Base-by-base conservation (phyloP, 495 filamentous ascomycete genomes). In the Xanthoparmelia taractica region DNA sequence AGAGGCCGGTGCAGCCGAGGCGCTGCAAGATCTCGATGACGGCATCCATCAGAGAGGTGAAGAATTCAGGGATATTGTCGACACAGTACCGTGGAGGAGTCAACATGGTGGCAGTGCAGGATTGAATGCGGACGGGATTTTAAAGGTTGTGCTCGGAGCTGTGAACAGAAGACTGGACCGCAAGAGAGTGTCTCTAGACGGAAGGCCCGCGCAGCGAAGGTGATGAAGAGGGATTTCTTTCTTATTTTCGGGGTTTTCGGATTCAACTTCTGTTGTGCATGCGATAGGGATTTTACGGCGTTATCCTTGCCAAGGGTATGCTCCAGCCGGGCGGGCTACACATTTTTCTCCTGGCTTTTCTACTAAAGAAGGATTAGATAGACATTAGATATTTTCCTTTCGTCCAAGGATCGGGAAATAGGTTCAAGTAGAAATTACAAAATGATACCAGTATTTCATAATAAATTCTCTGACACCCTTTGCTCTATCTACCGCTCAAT, bases 41-140 rank as follows among this genome's bases (percentile, higher is more conserved):
- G 82, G 81, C 23, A 73, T 97, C 37, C 80, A 74, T 12, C 78
- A 78, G 60, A 69, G 76, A 37, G 73, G 77, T 59, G 76, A 78
- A 34, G 77, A 79, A 23, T 68, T 92, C 25, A 76, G 94, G 37
- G 94, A 98, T 77, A 97, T 98, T 64, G 92, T 97, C 5, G 94
- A 98, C 76, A 97, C 93, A 0, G 86, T 94, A 29, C 88, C 87
- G 11, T 96, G 87, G 82, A 82, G 61, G 69, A 79, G 72, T 57
- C 72, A 66, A 68, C 72, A 58, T 41, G 75, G 71, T 20, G 50
- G 50, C 5, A 54, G 2, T 12, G 66, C 61, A 65, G 76, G 71
- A 41, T 71, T 87, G 54, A 81, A 79, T 52, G 85, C 79, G 0
- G 85, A 93, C 6, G 86, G 83, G 0, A 88, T 97, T 61, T 72